Evolutionary conservation across 805 yeast species (phyloP).

Genomic region (Schizosaccharomyces octosporus): DNA sequence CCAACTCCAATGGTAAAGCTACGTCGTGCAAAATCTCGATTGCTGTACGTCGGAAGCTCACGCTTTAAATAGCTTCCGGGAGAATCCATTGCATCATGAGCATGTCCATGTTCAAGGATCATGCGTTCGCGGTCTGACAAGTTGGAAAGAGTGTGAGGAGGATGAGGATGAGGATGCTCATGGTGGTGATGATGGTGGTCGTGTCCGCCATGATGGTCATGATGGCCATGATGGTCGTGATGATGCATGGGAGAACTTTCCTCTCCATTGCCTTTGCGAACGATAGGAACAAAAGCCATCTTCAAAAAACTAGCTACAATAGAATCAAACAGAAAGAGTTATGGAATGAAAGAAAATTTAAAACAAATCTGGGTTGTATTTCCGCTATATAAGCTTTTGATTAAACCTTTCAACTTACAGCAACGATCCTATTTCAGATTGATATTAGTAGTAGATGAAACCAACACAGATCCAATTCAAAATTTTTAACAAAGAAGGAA

Average conservation of each 20-base stretch:
- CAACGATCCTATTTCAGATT: no score
- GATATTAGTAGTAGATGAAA: no score
- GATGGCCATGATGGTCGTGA: not conserved
- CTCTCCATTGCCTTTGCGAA: not conserved
- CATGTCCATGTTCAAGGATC: not conserved
- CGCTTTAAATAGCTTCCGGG: not conserved
- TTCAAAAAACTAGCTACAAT: not conserved
- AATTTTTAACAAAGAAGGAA: no score
- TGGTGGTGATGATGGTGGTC: not conserved
- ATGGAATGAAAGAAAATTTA: no score
- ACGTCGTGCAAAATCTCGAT: not conserved
- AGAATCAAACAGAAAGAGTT: no score
- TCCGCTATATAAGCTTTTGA: no score
- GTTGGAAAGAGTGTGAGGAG: not conserved
- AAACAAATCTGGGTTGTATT: no score
- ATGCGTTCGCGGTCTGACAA: not conserved
- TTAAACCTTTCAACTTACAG: no score
- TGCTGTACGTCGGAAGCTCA: not conserved
- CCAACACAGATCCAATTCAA: no score
- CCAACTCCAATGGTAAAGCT: constrained; percentile 3
- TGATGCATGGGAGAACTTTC: not conserved
- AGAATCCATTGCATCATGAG: constrained; percentile 1
- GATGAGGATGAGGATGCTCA: not conserved
- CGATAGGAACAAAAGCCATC: not conserved
- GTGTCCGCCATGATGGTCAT: not conserved